Conservation (phyloP, 768 basidiomycete genomes). For the Phanerochaete sordida region DNA sequence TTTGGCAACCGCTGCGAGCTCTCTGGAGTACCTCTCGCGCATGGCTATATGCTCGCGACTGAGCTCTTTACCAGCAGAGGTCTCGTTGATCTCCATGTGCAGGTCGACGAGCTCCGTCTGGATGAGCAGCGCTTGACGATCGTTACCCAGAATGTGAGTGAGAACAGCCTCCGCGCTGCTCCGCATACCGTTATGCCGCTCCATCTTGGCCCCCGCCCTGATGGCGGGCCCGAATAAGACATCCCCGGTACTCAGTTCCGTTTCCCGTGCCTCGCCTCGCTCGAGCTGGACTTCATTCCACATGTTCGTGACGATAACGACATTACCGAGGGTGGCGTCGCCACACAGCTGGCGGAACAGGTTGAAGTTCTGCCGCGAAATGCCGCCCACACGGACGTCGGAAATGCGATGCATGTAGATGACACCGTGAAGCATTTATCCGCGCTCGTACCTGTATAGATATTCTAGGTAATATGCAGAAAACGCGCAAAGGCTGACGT, state of each 20-base stretch:
- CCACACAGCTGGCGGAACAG: conserved; percentile 54
- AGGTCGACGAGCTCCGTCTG: too few species aligned
- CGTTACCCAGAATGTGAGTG: too few species aligned
- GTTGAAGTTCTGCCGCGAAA: conserved; percentile 37
- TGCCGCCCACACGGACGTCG: conserved; percentile 16
- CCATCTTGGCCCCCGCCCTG: conserved; percentile 50
- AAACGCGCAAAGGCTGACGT: not conserved
- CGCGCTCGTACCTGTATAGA: conserved; percentile 12
- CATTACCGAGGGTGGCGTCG: conserved; percentile 42
- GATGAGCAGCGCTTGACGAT: too few species aligned
- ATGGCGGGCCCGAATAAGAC: conserved; percentile 50
- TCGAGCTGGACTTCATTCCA: conserved; percentile 41
- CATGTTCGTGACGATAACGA: conserved; percentile 53
- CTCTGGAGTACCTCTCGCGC: too few species aligned
- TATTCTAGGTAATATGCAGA: not conserved
- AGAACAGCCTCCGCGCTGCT: too few species aligned
- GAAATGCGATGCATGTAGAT: conserved; percentile 21
- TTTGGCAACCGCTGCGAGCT: too few species aligned
- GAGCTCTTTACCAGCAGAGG: too few species aligned
- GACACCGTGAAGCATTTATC: conserved; percentile 13
- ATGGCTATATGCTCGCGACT: too few species aligned
- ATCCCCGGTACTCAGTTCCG: conserved; percentile 36
- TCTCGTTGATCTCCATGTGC: too few species aligned
- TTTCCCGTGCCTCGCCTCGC: conserved; percentile 39
- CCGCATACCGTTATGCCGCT: too few species aligned